Evolutionary conservation across 2,329 filamentous ascomycete species (phyloP), one percentile per base, ranked within the genome.

Genomic region (Juglanconis sp.): DNA sequence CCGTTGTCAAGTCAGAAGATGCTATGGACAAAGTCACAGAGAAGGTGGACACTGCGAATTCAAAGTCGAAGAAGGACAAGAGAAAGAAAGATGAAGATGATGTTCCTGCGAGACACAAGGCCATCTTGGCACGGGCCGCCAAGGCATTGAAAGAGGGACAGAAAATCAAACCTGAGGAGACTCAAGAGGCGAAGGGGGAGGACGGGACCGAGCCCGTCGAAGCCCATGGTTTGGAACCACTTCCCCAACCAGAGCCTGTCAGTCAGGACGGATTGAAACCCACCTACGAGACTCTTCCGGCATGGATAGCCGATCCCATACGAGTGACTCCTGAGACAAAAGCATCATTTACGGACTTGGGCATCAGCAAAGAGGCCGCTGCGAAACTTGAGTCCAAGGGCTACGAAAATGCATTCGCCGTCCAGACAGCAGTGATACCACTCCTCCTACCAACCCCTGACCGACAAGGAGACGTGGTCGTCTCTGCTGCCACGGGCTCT

Each of bases 401-500:
- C 1, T 91, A 91, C 71, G 79, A 80, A 5, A 78, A 87, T 53
- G 90, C 92, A 0, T 88, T 95, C 69, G 89, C 91, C 0, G 86
- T 96, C 1, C 92, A 96, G 73, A 86, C 90, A 5, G 87, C 87
- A 1, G 82, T 95, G 0, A 81, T 99, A 32, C 93, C 94, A 1
- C 79, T 96, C 46, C 81, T 99, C 5, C 79, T 96, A 4, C 87
- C 85, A 30, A 84, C 82, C 0, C 81, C 83, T 47, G 79, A 83
- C 40, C 81, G 86, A 40, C 76, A 83, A 1, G 90, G 91, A 5
- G 95, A 99, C 72, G 75, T 99, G 4, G 88, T 96, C 49, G 88
- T 99, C 3, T 95, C 92, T 7, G 95, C 96, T 0, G 90, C 94
- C 1, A 99, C 95, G 0, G 95, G 95, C 8, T 98, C 95, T 0